Base-by-base conservation (phyloP, 2,329 filamentous ascomycete genomes). In the Aureobasidium sp. region DNA sequence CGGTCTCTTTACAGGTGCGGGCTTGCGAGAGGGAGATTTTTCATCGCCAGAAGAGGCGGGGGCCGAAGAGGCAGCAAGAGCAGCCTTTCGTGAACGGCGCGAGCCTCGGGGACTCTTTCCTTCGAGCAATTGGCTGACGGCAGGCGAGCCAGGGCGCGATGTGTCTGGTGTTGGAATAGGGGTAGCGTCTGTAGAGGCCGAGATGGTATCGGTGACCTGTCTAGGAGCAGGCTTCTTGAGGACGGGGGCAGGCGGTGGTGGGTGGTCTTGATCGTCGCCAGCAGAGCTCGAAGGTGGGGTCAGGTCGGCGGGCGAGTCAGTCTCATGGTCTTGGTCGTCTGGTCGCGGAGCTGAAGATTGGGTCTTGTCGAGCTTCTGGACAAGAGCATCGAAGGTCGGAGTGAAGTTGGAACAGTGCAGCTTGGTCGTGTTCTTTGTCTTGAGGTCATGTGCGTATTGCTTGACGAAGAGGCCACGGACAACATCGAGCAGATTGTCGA, bases 401-500 rank as follows among this genome's bases (percentile, higher is more conserved):
- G 95, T 91, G 72, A 99, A 99, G 55, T 84, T 82, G 59, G 80
- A 73, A 76, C 91, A 96, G 71, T 92, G 85, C 61, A 94, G 81
- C 27, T 89, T 80, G 59, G 89, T 91, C 11, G 62, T 65, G 71
- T 93, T 84, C 30, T 89, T 84, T 67, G 89, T 89, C 73, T 86
- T 91, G 61, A 99, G 79, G 74, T 96, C 89, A 62, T 94, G 88
- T 67, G 87, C 89, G 73, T 97, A 99, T 32, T 97, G 82, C 66
- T 91, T 89, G 67, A 94, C 82, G 71, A 97, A 99, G 37, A 99
- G 86, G 10, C 89, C 91, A 73, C 88, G 90, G 69, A 97, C 91
- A 70, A 97, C 96, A 71, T 97, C 93, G 67, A 99, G 85, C 51
- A 99, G 86, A 74, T 94, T 91, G 75, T 99, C 94, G 66, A 97